Evolutionary conservation across 345 rosid genomes (phyloP), one percentile per base, ranked within the genome.

Genomic region (Sonneratia alba): DNA sequence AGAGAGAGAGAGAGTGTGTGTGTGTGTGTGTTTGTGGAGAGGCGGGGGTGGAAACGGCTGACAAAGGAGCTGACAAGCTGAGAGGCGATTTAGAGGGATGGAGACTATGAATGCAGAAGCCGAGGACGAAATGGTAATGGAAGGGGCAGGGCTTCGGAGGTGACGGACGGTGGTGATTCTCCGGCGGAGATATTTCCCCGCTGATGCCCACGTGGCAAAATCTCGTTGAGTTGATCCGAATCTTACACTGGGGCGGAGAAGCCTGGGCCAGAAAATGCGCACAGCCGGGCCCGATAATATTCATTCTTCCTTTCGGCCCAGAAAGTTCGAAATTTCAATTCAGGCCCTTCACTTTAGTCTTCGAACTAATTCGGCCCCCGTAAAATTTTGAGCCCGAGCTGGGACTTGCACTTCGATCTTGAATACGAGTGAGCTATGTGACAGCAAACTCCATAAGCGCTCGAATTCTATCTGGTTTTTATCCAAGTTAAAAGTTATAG

Each of bases 121-220:
- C 1, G 6, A 53, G 13, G 21, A 24, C 15, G 65, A 61, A 61
- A 12, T 61, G 2, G 65, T 7, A 27, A n/a, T n/a, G 9, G 36
- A 61, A n/a, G 65, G 22, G 36, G 45, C 6, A 27, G 34, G 13
- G 65, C 34, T 3, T 22, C 27, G 36, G 1, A 61, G 36, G 36
- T 61, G 38, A 62, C 27, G 38, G 66, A 62, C 66, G 66, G 66
- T 62, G 19, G 66, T 34, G 66, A 62, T 62, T 62, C 66, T 13
- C 38, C 19, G 38, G 66, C 4, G 12, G 19, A 13, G 38, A 62
- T 62, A 32, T 34, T 34, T 34, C 18, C 38, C 66, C 34, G 34
- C 13, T 59, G 37, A 24, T 7, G 5, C 19, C 64, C 38, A 62
- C 66, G 38, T 62, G 37, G 38, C 66, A 1, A 27, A 34, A 62